Evolutionary conservation across 257 asterid genomes (phyloP).

Genomic region (Marsdenia floribunda): DNA sequence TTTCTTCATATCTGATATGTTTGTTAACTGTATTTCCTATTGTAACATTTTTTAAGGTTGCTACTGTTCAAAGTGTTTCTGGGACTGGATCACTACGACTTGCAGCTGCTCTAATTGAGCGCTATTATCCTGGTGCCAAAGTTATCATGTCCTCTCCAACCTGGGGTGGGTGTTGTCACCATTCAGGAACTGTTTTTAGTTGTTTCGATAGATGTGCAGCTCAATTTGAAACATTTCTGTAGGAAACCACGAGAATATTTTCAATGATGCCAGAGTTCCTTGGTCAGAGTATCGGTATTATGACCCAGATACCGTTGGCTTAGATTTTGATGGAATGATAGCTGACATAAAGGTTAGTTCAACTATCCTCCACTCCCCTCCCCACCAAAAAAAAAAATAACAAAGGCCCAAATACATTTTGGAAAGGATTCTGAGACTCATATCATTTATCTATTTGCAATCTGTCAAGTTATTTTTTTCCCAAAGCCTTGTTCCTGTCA

Average conservation of each 20-base stretch:
- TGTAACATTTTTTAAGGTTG: slow-evolving; percentile 46
- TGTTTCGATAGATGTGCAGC: not conserved
- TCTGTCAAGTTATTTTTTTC: not conserved
- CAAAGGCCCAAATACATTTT: not conserved
- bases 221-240: slow-evolving; percentile 23
- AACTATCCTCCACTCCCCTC: not conserved
- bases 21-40: not conserved
- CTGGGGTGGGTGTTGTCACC: slow-evolving; percentile 59
- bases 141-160: slow-evolving; percentile 91
- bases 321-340: slow-evolving; percentile 95
- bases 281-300: slow-evolving; percentile 96
- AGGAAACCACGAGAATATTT: slow-evolving; percentile 96
- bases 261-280: slow-evolving; percentile 88
- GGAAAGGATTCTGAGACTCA: not conserved
- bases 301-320: slow-evolving; percentile 87
- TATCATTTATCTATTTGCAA: not conserved
- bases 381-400: too few relatives aligned
- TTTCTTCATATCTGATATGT: slow-evolving; percentile 11
- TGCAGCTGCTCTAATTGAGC: slow-evolving; percentile 86
- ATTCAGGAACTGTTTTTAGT: slow-evolving; percentile 13
- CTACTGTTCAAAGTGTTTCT: slow-evolving; percentile 96
- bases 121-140: slow-evolving; percentile 83
- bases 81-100: slow-evolving; percentile 98
- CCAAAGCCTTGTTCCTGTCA: not conserved
- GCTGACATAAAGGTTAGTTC: slow-evolving; percentile 84